phyloP scores from a whole-genome alignment of 177 flowering plant species.

The Vitis hybrid region DNA sequence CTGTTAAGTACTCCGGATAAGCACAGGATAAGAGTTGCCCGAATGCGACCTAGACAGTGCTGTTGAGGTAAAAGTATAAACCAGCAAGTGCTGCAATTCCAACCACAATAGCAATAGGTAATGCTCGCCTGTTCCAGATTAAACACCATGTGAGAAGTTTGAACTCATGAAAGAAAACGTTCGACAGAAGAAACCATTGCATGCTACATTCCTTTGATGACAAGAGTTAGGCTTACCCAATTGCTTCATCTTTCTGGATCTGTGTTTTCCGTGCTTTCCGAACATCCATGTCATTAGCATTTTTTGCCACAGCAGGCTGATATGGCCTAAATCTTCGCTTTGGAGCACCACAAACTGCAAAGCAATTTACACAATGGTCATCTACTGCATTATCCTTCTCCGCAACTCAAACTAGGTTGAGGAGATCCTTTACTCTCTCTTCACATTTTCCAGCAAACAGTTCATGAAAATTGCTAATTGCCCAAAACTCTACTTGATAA shows the following conservation, averaged over 20 bases:
- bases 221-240: conserved; percentile 55
- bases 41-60: conserved; percentile 20
- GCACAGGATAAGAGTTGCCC: background rate
- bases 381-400: background rate
- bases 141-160: background rate
- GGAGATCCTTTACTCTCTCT: too few species aligned
- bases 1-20: conserved; percentile 3
- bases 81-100: conserved; percentile 69
- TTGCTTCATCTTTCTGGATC: conserved; percentile 76
- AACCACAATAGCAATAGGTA: conserved; percentile 74
- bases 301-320: conserved; percentile 54
- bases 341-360: conserved; percentile 96
- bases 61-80: conserved; percentile 82
- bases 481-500: too few species aligned
- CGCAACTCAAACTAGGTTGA: background rate
- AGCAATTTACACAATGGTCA: background rate
- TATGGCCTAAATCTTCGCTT: conserved; percentile 83
- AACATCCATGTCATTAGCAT: conserved; percentile 62
- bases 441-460: too few species aligned
- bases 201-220: background rate
- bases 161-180: background rate
- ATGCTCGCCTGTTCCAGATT: conserved; percentile 52
- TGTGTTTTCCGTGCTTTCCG: conserved; percentile 82
- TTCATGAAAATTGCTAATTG: too few species aligned
- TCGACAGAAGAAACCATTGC: background rate